Percentiles rank a stretch among this genome's conserved stretches.
These are phyloP conservation scores for Adansonia gregorii DNA, from an alignment of 441 rosid species.

Conservation along the genomic window DNA sequence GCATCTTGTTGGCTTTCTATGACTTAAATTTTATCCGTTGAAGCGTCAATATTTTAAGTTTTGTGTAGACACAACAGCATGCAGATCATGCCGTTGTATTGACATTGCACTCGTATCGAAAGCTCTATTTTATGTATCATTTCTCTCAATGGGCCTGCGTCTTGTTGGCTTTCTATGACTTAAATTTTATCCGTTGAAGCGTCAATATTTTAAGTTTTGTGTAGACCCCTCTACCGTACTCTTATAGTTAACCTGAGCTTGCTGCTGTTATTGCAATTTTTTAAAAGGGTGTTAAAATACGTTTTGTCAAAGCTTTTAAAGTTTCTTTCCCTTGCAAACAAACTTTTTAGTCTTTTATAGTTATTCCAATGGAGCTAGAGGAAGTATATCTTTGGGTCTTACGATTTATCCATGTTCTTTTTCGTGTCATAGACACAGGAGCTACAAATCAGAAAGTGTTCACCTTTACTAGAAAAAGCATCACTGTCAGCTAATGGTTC, in stretches of 20 bases:
- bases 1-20: constrained; percentile 1
- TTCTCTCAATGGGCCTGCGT: constrained; percentile 6
- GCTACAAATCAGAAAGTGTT: constrained; percentile 52
- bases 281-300: not conserved
- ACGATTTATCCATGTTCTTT: not conserved
- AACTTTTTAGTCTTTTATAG: not conserved
- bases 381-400: constrained; percentile 7
- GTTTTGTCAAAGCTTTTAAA: constrained; percentile 12
- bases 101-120: not conserved
- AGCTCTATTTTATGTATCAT: not conserved
- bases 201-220: not conserved
- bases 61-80: not conserved
- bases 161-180: not conserved
- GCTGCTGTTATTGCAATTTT: not conserved
- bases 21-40: not conserved
- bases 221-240: not conserved
- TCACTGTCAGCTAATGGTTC: constrained; percentile 38
- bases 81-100: not conserved
- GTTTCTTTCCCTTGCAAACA: not conserved
- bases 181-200: not conserved
- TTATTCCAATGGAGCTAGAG: not conserved
- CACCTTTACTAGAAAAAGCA: constrained; percentile 64
- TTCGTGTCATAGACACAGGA: constrained; percentile 51
- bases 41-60: not conserved
- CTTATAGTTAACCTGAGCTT: not conserved